These are phyloP conservation scores for Lithospermum erythrorhizon DNA, from an alignment of 257 asterid species.

Conservation along the genomic window DNA sequence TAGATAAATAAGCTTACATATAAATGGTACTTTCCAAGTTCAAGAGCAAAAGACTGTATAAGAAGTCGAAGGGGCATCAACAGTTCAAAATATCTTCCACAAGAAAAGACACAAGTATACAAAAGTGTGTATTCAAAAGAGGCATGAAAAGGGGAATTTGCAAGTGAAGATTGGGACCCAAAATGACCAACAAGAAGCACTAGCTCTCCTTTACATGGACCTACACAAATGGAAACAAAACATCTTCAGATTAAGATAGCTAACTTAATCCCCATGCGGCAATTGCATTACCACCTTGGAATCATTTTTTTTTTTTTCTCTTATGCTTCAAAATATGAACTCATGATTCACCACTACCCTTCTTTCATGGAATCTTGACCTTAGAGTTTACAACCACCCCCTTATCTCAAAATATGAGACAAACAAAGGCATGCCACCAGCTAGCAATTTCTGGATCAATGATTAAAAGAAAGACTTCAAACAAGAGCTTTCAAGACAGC, in stretches of 20 bases:
- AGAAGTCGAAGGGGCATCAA: not conserved
- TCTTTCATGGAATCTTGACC: conserved; percentile 14
- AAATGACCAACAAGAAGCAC: conserved; percentile 26
- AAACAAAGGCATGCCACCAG: conserved; percentile 10
- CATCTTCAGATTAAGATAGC: conserved; percentile 17
- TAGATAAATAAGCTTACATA: not conserved
- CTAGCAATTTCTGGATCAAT: not conserved
- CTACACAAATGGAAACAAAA: conserved; percentile 12
- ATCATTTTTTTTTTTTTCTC: too few species aligned
- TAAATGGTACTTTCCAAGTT: not conserved
- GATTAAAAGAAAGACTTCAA: too few species aligned
- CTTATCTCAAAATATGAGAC: conserved; percentile 11
- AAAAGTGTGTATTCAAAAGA: conserved; percentile 12
- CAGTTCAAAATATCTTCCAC: conserved; percentile 5
- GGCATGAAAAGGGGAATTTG: conserved; percentile 12
- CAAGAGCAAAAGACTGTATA: conserved; percentile 1
- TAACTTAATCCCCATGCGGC: conserved; percentile 6
- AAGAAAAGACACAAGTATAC: conserved; percentile 13
- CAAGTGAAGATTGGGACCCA: conserved; percentile 31
- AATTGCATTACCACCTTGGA: too few species aligned
- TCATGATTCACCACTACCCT: conserved; percentile 20
- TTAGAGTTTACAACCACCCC: not conserved
- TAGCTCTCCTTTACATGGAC: conserved; percentile 18
- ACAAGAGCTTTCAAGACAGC: conserved; percentile 2
- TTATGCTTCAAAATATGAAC: conserved; percentile 17